phyloP scores from a whole-genome alignment of 257 asterid species.

The Jacaranda mimosifolia region DNA sequence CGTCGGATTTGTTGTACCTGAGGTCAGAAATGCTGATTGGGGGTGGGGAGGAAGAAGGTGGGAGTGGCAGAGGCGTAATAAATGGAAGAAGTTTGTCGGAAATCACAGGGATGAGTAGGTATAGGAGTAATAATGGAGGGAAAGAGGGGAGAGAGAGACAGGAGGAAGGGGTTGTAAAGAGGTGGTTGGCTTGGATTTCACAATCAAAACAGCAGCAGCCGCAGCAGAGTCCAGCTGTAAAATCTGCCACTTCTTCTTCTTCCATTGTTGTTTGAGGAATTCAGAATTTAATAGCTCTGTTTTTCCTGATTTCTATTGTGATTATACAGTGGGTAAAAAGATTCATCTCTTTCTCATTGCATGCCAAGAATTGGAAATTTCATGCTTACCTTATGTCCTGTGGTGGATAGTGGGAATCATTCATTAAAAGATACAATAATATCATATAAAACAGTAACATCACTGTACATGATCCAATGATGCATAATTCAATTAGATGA shows the following conservation, averaged over 20 bases:
- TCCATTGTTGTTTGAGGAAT: constrained; percentile 34
- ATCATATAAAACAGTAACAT: too few species aligned
- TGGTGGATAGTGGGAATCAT: too few species aligned
- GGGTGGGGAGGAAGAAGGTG: constrained; percentile 3
- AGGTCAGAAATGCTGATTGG: constrained; percentile 41
- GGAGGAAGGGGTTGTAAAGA: constrained; percentile 58
- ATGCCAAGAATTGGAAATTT: neutral
- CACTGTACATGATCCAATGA: too few species aligned
- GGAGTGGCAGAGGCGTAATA: constrained; percentile 60
- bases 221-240: constrained; percentile 46
- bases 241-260: constrained; percentile 42
- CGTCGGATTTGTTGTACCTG: constrained; percentile 60
- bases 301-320: neutral
- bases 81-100: constrained; percentile 88
- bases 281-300: constrained; percentile 24
- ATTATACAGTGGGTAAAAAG: constrained; percentile 24
- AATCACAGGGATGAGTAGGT: constrained; percentile 84
- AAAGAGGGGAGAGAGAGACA: constrained; percentile 38
- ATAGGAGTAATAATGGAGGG: constrained; percentile 59
- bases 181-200: constrained; percentile 92
- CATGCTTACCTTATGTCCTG: too few species aligned
- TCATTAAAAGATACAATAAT: too few species aligned
- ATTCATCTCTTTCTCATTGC: constrained; percentile 29
- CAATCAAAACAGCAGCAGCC: constrained; percentile 49
- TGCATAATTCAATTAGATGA: too few species aligned